These are phyloP conservation scores for Sistotremastrum niveocremeum DNA, from an alignment of 768 basidiomycete species.

Conservation along the genomic window DNA sequence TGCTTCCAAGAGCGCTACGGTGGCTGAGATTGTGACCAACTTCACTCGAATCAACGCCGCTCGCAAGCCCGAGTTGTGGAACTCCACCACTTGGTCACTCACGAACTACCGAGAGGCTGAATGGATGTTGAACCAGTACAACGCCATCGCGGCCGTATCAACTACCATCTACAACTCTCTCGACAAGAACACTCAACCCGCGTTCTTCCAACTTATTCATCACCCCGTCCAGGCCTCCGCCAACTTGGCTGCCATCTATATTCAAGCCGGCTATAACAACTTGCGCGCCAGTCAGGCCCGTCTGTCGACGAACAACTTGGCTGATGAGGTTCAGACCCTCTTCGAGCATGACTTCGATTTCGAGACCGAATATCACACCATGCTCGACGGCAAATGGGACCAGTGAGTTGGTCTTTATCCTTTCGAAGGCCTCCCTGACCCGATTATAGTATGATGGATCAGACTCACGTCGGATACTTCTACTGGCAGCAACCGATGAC, in stretches of 20 bases:
- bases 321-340: slow-evolving; percentile 36
- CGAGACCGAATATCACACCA: slow-evolving; percentile 43
- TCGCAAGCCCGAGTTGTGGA: slow-evolving; percentile 54
- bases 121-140: slow-evolving; percentile 36
- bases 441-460: slow-evolving; percentile 50
- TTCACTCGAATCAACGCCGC: slow-evolving; percentile 43
- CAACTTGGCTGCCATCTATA: slow-evolving; percentile 43
- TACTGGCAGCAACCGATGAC: slow-evolving; percentile 66
- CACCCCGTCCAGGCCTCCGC: slow-evolving; percentile 47
- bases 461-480: slow-evolving; percentile 51
- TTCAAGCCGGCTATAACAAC: slow-evolving; percentile 47
- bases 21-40: slow-evolving; percentile 42
- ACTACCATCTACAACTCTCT: slow-evolving; percentile 43
- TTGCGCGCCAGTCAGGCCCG: slow-evolving; percentile 49
- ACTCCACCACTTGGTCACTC: slow-evolving; percentile 47
- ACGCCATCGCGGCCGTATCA: slow-evolving; percentile 32
- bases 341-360: slow-evolving; percentile 53
- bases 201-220: slow-evolving; percentile 63
- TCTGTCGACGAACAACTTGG: slow-evolving; percentile 44
- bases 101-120: slow-evolving; percentile 61
- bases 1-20: slow-evolving; percentile 22
- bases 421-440: slow-evolving; percentile 9
- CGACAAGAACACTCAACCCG: slow-evolving; percentile 30
- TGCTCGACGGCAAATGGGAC: slow-evolving; percentile 56
- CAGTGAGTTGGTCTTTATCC: slow-evolving; percentile 25